Percentiles rank a stretch among this genome's conserved stretches.
Evolutionary conservation across 2,329 filamentous ascomycete species (phyloP).

Genomic region (Fusarium sp.): DNA sequence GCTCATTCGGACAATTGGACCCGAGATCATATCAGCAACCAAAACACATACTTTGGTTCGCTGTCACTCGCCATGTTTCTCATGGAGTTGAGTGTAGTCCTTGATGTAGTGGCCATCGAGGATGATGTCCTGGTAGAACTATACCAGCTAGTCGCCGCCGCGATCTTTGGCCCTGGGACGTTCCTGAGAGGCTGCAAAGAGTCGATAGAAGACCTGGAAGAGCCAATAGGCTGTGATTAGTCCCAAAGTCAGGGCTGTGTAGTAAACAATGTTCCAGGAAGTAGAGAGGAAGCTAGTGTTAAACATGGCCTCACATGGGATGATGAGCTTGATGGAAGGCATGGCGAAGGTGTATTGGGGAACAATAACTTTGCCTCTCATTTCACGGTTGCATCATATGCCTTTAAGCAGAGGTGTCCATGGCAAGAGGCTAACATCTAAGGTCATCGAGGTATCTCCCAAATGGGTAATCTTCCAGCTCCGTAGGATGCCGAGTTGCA

Average conservation of each 20-base stretch:
- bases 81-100: neutral
- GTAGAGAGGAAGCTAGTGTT: neutral
- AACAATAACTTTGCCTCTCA: neutral
- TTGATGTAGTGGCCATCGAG: neutral
- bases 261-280: neutral
- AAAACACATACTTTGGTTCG: rapidly evolving
- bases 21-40: neutral
- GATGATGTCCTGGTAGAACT: neutral
- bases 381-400: neutral
- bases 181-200: neutral
- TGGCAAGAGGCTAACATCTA: too few relatives aligned
- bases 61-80: neutral
- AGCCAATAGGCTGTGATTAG: neutral
- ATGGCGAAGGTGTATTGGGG: neutral
- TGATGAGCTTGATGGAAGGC: neutral
- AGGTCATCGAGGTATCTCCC: neutral
- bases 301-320: neutral
- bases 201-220: neutral
- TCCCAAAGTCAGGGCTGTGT: rapidly evolving
- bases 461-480: neutral
- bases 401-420: too few relatives aligned
- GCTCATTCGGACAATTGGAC: neutral
- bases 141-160: neutral
- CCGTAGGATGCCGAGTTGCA: neutral
- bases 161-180: neutral